These are phyloP conservation scores for Brassica balearica DNA, from an alignment of 441 rosid genomes.

Conservation along the genomic window DNA sequence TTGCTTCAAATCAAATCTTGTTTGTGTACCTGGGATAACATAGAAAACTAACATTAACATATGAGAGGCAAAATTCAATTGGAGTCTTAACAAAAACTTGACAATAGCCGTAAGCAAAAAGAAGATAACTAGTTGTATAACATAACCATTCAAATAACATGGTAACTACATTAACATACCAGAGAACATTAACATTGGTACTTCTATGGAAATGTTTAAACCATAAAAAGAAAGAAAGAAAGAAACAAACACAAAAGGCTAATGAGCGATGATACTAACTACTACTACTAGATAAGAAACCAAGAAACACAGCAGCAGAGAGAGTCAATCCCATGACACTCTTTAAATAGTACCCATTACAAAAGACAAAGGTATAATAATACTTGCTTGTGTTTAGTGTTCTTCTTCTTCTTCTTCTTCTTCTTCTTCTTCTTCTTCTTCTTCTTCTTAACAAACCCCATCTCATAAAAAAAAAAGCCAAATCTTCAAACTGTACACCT, in stretches of 20 bases:
- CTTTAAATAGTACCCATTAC: conserved; percentile 36
- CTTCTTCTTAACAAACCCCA: conserved; percentile 32
- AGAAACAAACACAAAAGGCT: neutral
- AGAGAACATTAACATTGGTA: conserved; percentile 23
- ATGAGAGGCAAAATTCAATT: conserved; percentile 10
- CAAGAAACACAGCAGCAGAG: conserved; percentile 40
- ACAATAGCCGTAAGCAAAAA: neutral
- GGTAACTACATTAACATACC: conserved; percentile 31
- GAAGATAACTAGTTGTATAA: neutral
- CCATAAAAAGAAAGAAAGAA: neutral
- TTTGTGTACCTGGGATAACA: neutral
- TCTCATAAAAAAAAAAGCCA: conserved; percentile 21
- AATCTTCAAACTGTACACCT: conserved; percentile 43
- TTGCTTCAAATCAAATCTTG: too few species aligned
- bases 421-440: conserved; percentile 4
- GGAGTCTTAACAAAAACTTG: neutral
- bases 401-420: conserved; percentile 7
- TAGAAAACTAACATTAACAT: neutral
- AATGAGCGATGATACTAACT: neutral
- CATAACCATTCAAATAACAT: conserved; percentile 31
- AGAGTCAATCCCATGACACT: conserved; percentile 29
- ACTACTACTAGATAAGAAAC: conserved; percentile 34
- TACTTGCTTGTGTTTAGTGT: conserved; percentile 33
- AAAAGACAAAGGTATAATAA: conserved; percentile 41
- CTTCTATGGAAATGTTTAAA: conserved; percentile 34